A percentile compares a stretch with the other conserved stretches of the same genome.
Conservation (phyloP, 495 filamentous ascomycete genomes). For the Hypoxylon intermedium region DNA sequence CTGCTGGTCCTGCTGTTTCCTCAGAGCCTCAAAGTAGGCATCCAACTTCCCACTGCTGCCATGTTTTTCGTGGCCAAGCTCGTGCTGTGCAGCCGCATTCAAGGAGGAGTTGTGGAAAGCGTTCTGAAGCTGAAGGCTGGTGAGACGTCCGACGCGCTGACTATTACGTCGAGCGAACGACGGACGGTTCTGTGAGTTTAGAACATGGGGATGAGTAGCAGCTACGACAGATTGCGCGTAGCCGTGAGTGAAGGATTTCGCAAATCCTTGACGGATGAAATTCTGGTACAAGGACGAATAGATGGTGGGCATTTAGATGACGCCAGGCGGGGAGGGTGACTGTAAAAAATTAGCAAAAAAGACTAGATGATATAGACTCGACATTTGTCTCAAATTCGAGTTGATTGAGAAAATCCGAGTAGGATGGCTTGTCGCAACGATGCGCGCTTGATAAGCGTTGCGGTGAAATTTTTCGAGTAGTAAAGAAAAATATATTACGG, state of each 20-base stretch:
- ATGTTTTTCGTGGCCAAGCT: constrained; percentile 53
- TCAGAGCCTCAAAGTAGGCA: constrained; percentile 89
- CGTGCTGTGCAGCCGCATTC: constrained; percentile 36
- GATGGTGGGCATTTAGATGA: constrained; percentile 67
- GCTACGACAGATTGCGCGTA: constrained; percentile 98
- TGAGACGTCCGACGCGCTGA: constrained; percentile 63
- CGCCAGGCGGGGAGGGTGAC: constrained; percentile 52
- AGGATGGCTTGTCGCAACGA: no score
- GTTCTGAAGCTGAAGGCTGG: constrained; percentile 72
- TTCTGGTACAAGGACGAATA: constrained; percentile 70
- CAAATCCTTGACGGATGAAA: constrained; percentile 95
- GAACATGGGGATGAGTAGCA: constrained; percentile 82
- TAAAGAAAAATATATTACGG: neutral
- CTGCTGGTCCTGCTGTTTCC: constrained; percentile 78
- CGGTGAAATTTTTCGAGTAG: neutral
- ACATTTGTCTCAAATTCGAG: neutral
- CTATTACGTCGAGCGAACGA: constrained; percentile 59
- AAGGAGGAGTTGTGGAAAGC: constrained; percentile 67
- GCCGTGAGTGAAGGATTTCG: constrained; percentile 95
- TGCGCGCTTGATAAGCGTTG: constrained; percentile 6
- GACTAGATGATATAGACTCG: constrained; percentile 14
- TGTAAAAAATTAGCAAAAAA: constrained; percentile 22
- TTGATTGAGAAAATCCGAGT: neutral
- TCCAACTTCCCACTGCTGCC: constrained; percentile 65
- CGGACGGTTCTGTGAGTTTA: constrained; percentile 70